These are phyloP conservation scores for Sporisorium scitamineum DNA, from an alignment of 1,284 basidiomycete species.

Conservation along the genomic window DNA sequence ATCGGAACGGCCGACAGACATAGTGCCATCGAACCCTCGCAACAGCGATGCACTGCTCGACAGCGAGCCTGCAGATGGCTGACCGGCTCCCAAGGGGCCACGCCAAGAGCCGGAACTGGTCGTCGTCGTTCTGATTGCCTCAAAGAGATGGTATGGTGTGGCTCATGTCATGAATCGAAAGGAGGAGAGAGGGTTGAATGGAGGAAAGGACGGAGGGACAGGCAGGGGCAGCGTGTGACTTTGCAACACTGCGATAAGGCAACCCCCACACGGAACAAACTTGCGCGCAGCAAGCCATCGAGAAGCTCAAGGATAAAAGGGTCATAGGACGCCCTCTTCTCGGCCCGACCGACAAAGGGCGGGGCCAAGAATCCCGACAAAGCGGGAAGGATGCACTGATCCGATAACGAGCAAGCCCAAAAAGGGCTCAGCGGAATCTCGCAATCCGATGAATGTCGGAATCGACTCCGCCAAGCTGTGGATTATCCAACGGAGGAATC, in stretches of 20 bases:
- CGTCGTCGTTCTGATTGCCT: conserved; percentile 1
- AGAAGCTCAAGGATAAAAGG: background rate
- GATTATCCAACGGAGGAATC: too few relatives aligned
- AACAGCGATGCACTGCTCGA: conserved; percentile 13
- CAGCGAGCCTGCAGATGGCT: conserved; percentile 7
- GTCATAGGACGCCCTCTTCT: background rate
- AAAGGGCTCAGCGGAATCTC: background rate
- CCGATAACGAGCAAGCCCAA: background rate
- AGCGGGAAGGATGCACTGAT: background rate
- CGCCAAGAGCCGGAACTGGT: conserved; percentile 21
- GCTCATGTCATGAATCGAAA: conserved; percentile 6
- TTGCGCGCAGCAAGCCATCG: background rate
- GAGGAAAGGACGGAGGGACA: background rate
- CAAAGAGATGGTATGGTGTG: conserved; percentile 5
- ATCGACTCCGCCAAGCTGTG: background rate
- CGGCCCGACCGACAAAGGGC: conserved; percentile 2
- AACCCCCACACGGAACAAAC: background rate
- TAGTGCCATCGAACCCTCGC: conserved; percentile 3
- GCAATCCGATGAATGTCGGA: background rate
- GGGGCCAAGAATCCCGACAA: background rate
- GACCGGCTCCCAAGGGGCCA: background rate
- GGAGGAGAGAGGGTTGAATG: background rate
- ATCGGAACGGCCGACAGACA: conserved; percentile 18
- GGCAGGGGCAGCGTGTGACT: background rate
- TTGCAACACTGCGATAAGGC: conserved; percentile 4